Conservation (phyloP, 164 flowering plant genomes). For the Kalanchoe fedtschenkoi region DNA sequence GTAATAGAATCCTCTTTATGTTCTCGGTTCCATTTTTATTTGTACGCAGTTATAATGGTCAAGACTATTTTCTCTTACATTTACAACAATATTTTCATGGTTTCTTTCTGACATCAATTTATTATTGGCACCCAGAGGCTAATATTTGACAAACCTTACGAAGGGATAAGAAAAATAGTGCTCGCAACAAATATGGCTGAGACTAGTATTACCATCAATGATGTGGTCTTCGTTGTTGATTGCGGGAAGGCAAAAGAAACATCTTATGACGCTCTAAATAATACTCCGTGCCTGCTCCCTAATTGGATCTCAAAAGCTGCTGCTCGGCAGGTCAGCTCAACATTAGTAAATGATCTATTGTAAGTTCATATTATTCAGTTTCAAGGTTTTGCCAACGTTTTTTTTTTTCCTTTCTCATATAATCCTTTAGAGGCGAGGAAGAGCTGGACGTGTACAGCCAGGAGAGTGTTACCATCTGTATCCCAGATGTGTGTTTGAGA, state of each 20-base stretch:
- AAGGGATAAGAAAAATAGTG: constrained; percentile 86
- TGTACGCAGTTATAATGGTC: neutral
- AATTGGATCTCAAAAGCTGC: constrained; percentile 96
- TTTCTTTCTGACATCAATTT: neutral
- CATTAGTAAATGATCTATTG: neutral
- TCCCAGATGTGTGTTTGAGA: constrained; percentile 88
- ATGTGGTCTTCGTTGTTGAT: constrained; percentile 94
- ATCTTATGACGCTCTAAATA: constrained; percentile 95
- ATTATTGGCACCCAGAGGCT: constrained; percentile 39
- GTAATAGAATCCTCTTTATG: neutral
- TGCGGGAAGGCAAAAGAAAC: constrained; percentile 99
- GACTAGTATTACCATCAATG: constrained; percentile 96
- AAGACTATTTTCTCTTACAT: neutral
- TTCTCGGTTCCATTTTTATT: neutral
- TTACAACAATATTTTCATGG: neutral
- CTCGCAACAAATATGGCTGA: constrained; percentile 99
- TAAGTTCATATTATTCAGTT: neutral
- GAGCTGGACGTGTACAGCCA: constrained; percentile 99
- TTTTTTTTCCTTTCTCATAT: neutral
- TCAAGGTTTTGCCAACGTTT: neutral
- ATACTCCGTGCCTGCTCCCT: constrained; percentile 96
- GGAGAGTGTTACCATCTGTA: constrained; percentile 96
- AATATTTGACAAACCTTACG: constrained; percentile 81
- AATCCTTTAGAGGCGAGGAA: constrained; percentile 73
- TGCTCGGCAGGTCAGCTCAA: constrained; percentile 67